A percentile compares a stretch with the other conserved stretches of the same genome.
Evolutionary conservation across 2,329 filamentous ascomycete genomes (phyloP).

Genomic region (Blastomyces parvus): DNA sequence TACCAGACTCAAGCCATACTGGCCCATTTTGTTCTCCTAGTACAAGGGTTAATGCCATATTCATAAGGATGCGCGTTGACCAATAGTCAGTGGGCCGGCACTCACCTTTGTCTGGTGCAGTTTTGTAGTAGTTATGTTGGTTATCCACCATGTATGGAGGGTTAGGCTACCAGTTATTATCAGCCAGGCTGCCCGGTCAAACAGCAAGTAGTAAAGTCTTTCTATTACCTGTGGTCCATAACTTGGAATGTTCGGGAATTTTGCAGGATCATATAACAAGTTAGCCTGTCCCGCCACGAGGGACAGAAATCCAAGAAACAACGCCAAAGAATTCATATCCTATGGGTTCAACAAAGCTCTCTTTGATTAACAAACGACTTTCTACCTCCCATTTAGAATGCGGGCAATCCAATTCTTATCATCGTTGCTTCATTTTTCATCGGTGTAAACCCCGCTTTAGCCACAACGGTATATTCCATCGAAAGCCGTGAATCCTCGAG

Average conservation of each 20-base stretch:
- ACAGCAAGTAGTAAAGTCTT: not conserved
- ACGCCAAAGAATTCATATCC: not conserved
- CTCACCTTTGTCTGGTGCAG: slow-evolving; percentile 5
- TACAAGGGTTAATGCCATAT: not conserved
- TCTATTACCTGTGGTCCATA: slow-evolving; percentile 8
- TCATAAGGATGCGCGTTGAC: not conserved
- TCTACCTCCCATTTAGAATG: not conserved
- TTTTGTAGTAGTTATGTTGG: slow-evolving; percentile 4
- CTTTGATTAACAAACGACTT: not conserved
- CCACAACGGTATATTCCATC: not conserved
- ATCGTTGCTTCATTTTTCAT: not conserved
- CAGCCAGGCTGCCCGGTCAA: not conserved
- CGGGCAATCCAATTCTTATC: not conserved
- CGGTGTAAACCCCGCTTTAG: not conserved
- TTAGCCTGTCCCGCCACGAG: not conserved
- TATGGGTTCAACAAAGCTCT: not conserved
- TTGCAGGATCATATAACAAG: slow-evolving; percentile 2
- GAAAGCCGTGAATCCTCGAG: not conserved
- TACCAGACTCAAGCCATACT: slow-evolving; percentile 6
- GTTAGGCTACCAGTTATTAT: slow-evolving; percentile 3
- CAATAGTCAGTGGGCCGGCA: not conserved
- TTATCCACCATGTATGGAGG: slow-evolving; percentile 8
- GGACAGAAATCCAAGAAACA: slow-evolving; percentile 4
- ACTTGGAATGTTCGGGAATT: not conserved
- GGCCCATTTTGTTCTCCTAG: slow-evolving; percentile 9